Percentiles rank a stretch among this genome's conserved stretches.
These are phyloP conservation scores for Capsicum chinense DNA, from an alignment of 257 asterid species.

Conservation along the genomic window DNA sequence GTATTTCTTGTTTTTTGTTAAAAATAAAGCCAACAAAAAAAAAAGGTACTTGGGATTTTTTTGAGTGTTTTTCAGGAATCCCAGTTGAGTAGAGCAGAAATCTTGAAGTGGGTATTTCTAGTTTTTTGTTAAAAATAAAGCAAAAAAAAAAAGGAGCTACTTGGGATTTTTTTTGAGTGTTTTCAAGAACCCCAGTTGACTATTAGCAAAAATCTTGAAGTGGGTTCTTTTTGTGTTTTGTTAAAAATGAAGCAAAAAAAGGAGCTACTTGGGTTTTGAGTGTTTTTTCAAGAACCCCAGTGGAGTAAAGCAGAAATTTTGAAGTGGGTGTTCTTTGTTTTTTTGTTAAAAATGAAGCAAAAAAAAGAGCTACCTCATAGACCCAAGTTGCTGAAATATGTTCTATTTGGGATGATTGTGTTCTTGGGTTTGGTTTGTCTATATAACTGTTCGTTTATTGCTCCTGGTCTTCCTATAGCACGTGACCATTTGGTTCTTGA, in stretches of 20 bases:
- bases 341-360: slow-evolving; percentile 47
- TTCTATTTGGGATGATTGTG: slow-evolving; percentile 50
- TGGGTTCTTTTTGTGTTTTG: slow-evolving; percentile 9
- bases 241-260: slow-evolving; percentile 54
- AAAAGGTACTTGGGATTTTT: slow-evolving; percentile 31
- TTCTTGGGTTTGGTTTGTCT: slow-evolving; percentile 72
- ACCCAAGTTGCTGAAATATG: slow-evolving; percentile 55
- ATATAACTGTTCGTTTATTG: slow-evolving; percentile 57
- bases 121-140: slow-evolving; percentile 41
- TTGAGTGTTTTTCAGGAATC: not conserved
- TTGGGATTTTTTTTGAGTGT: not conserved
- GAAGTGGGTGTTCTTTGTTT: slow-evolving; percentile 23
- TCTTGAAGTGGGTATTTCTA: slow-evolving; percentile 24
- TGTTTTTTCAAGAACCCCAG: not conserved
- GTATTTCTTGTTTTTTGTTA: not conserved
- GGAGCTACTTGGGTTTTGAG: slow-evolving; percentile 31
- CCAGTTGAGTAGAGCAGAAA: slow-evolving; percentile 10
- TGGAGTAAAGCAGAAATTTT: not conserved
- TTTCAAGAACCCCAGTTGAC: slow-evolving; percentile 16
- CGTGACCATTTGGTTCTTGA: slow-evolving; percentile 48
- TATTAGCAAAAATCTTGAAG: slow-evolving; percentile 5
- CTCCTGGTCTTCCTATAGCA: slow-evolving; percentile 61
- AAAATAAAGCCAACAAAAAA: slow-evolving; percentile 53
- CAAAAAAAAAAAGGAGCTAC: slow-evolving; percentile 41
- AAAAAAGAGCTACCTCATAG: slow-evolving; percentile 46